phyloP scores from a whole-genome alignment of 768 basidiomycete genomes.

The Boletus patriciae region DNA sequence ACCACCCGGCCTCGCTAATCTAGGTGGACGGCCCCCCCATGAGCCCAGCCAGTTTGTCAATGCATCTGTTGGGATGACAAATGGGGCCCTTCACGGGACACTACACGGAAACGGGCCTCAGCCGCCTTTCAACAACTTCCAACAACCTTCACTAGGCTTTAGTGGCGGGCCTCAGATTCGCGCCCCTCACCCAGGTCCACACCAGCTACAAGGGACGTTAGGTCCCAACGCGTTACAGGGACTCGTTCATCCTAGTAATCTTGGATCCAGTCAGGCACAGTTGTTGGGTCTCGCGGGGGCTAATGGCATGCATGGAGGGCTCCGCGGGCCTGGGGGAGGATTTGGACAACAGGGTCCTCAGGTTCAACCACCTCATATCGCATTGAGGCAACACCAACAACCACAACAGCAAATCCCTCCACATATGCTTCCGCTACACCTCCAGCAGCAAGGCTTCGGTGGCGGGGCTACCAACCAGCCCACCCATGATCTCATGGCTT shows the following conservation, averaged over 20 bases:
- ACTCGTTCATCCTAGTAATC: conserved; percentile 51
- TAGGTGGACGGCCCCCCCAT: conserved; percentile 79
- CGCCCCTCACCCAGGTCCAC: conserved; percentile 45
- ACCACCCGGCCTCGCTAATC: conserved; percentile 78
- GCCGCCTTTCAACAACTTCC: conserved; percentile 55
- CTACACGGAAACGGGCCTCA: conserved; percentile 49
- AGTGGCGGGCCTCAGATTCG: conserved; percentile 47
- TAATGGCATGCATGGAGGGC: conserved; percentile 44
- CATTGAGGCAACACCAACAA: conserved; percentile 36
- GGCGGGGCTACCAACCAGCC: conserved; percentile 52
- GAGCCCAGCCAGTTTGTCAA: conserved; percentile 65
- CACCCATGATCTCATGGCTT: conserved; percentile 76
- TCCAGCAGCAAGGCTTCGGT: conserved; percentile 58
- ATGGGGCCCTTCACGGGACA: conserved; percentile 45
- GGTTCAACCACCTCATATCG: conserved; percentile 31
- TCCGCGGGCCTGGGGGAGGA: conserved; percentile 49
- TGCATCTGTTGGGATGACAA: conserved; percentile 43
- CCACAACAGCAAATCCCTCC: conserved; percentile 56
- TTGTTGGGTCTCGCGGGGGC: conserved; percentile 47
- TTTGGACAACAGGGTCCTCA: conserved; percentile 36
- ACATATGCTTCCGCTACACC: conserved; percentile 52
- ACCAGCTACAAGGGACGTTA: conserved; percentile 49
- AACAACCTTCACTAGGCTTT: conserved; percentile 46
- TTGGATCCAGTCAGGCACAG: conserved; percentile 51
- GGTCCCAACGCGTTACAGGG: conserved; percentile 51